phyloP scores from a whole-genome alignment of 345 rosid species.

The Microthlaspi erraticum region DNA sequence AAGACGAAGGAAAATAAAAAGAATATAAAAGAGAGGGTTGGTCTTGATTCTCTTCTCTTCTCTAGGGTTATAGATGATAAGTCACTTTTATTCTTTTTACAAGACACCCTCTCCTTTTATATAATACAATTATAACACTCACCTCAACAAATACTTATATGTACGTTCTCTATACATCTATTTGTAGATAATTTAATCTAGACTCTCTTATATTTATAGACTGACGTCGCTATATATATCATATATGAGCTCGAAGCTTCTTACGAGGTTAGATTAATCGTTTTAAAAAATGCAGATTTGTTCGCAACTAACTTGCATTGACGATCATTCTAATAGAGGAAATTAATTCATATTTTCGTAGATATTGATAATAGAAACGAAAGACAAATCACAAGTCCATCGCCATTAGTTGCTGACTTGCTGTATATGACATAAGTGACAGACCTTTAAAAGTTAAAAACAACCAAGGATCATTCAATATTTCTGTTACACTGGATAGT shows the following conservation, averaged over 20 bases:
- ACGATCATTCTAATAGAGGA: conserved; percentile 1
- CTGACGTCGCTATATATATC: background rate
- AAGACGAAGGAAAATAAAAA: conserved; percentile 24
- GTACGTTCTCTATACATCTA: too few relatives aligned
- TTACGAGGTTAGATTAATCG: background rate
- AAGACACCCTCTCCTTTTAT: conserved; percentile 37
- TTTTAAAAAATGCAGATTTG: background rate
- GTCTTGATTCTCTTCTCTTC: conserved; percentile 36
- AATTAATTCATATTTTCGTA: background rate
- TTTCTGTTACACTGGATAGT: conserved; percentile 19
- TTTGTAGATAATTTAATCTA: too few relatives aligned
- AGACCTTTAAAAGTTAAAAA: background rate
- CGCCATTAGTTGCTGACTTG: background rate
- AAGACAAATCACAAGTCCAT: conserved; percentile 16
- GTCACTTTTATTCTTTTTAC: conserved; percentile 51
- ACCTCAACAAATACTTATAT: too few relatives aligned
- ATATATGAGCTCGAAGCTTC: background rate
- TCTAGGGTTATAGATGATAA: conserved; percentile 52
- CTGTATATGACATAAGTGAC: background rate
- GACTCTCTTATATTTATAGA: too few relatives aligned
- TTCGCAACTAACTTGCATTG: conserved; percentile 1
- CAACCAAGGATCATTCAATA: background rate
- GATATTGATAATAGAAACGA: background rate
- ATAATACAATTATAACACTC: conserved; percentile 2
- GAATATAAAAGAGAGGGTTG: conserved; percentile 45